Base-by-base conservation (phyloP, 2,329 filamentous ascomycete species). In the Clonostachys solani region DNA sequence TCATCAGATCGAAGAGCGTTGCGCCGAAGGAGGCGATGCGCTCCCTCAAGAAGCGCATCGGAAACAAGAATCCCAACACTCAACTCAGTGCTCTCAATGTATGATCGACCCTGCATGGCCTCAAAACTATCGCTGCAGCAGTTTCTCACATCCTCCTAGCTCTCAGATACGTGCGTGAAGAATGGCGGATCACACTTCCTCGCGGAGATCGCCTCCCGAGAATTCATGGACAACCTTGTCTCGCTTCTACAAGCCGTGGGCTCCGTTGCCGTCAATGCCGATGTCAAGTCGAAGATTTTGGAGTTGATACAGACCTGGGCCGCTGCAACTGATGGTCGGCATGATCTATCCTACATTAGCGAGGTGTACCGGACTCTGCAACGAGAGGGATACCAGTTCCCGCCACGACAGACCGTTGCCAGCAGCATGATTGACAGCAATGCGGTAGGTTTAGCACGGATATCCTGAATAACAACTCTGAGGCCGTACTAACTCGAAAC, bases 21-120 rank as follows among this genome's bases (percentile, higher is more conserved):
- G 91, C 92, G 66, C 92, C 94, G 46, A 96, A 92, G 69, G 94
- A 99, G 69, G 94, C 94, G 52, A 99, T 99, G 94, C 89, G 91
- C 65, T 92, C 90, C 40, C 75, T 99, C 60, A 97, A 96, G 73
- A 84, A 84, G 64, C 86, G 94, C 65, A 91, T 99, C 74, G 91
- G 89, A 69, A 91, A 96, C 76, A 95, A 92, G 77, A 99, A 99
- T 63, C 94, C 94, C 35, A 99, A 99, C 66, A 86, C 94, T 35
- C 94, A 99, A 73, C 77, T 99, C 35, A 94, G 92, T 57, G 88
- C 94, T n/a, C 73, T 99, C 47, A 95, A 94, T 67, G 90, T 94
- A 77, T 49, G 73, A 52, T 19, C 35, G n/a, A 12, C 18, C 43
- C 16, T 34, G 7, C 12, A 34, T 44, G 33, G 42, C 33, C 5